Evolutionary conservation across 345 rosid genomes (phyloP), one percentile per base, ranked within the genome.

Genomic region (Clausena lansium): DNA sequence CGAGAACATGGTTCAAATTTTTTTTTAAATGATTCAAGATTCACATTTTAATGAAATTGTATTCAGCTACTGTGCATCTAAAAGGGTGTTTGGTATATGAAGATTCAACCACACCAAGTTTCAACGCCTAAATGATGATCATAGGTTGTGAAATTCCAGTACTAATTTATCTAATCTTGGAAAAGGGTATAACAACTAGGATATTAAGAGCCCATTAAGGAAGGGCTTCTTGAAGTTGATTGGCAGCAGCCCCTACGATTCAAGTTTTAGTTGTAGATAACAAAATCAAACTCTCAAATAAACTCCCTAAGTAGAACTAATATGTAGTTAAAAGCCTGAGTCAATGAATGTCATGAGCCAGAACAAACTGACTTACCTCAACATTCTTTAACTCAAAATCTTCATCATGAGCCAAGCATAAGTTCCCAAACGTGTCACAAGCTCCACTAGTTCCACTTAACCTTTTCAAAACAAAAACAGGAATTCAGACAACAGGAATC

Each of bases 361-460:
- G 11, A 52, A 70, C 24, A 63, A 32, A 67, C 38, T 39, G 20
- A 38, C 70, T 87, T 87, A 94, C 99, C 98, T 95, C 99, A 32
- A 95, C 94, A 70, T 92, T 88, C 85, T 90, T 92, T 71, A 92
- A 71, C 83, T 92, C 94, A 52, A 92, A 93, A 65, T 95, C 93
- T 11, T 81, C 50, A 66, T 81, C 85, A 82, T 87, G 92, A 72
- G 99, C 98, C 78, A 93, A 84, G 81, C 98, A 92, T 76, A 83
- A 85, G 84, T 86, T 95, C 67, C 97, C 98, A 79, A 87, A 95
- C 30, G 98, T 95, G 76, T 93, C 92, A 66, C 92, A 89, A 59
- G 96, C 87, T 79, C 97, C 98, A 74, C 98, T 95, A 69, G 92
- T 93, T 85, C 94, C 99, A 73, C 78, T 90, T 70, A 95, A 89